Evolutionary conservation across 257 asterid species (phyloP).

Genomic region (Solanum appendiculatum): DNA sequence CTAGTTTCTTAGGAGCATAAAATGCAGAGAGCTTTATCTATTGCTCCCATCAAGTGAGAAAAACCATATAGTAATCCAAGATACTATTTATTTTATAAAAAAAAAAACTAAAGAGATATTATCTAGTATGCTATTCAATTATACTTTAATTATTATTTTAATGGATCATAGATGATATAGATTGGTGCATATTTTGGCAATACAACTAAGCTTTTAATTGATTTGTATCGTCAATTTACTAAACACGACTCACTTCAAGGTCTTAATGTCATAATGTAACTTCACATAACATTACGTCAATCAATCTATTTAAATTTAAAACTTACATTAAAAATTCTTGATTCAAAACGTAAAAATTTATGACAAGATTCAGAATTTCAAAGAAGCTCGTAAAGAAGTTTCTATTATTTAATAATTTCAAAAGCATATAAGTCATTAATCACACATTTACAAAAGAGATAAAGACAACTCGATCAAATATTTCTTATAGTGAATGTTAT

Average conservation of each 20-base stretch:
- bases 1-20: background rate
- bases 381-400: background rate
- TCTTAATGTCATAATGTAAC: background rate
- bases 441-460: background rate
- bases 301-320: background rate
- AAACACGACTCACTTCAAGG: background rate
- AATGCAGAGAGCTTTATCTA: background rate
- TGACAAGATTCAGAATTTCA: background rate
- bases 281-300: background rate
- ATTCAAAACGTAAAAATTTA: background rate
- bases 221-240: background rate
- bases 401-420: background rate
- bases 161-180: background rate
- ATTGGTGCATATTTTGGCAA: background rate
- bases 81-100: rapidly evolving
- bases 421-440: background rate
- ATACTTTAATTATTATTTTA: background rate
- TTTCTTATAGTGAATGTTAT: background rate
- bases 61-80: background rate
- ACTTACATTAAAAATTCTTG: background rate
- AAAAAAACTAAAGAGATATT: background rate
- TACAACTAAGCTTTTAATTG: background rate
- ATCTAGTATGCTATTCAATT: background rate
- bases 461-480: background rate
- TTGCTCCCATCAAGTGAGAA: background rate